These are phyloP conservation scores for Sporothrix inflata DNA, from an alignment of 2,329 filamentous ascomycete genomes.

Conservation along the genomic window DNA sequence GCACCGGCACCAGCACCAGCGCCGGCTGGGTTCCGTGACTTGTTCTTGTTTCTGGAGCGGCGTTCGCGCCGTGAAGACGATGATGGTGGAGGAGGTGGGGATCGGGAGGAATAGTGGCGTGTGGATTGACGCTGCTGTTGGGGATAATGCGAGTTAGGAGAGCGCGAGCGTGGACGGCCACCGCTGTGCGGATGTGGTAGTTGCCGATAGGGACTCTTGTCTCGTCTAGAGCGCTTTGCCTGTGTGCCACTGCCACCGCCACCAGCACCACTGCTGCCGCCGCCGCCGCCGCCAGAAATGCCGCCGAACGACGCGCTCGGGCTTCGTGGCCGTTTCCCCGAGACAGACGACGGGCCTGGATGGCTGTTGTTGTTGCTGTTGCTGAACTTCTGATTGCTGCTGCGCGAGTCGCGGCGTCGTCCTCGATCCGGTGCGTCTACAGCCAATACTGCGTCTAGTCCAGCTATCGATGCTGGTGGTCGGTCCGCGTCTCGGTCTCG, in stretches of 20 bases:
- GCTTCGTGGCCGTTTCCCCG: slow-evolving; percentile 40
- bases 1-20: slow-evolving; percentile 20
- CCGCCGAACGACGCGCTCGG: slow-evolving; percentile 35
- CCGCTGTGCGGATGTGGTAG: background rate
- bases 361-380: background rate
- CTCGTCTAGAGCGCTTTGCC: slow-evolving; percentile 30
- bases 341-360: background rate
- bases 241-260: slow-evolving; percentile 27
- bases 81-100: slow-evolving; percentile 26
- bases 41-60: slow-evolving; percentile 35
- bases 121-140: slow-evolving; percentile 7
- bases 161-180: slow-evolving; percentile 21
- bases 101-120: slow-evolving; percentile 16
- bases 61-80: slow-evolving; percentile 38
- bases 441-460: background rate
- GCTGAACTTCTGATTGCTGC: background rate
- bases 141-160: background rate
- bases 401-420: slow-evolving; percentile 11
- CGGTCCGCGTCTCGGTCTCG: slow-evolving; percentile 28
- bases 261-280: background rate
- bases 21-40: slow-evolving; percentile 15
- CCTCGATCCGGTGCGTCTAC: background rate
- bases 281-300: background rate
- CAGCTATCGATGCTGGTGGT: background rate
- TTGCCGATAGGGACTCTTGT: slow-evolving; percentile 21